A percentile compares a stretch with the other conserved stretches of the same genome.
These are phyloP conservation scores for Leccinum truebloodii DNA, from an alignment of 768 basidiomycete species.

Conservation along the genomic window DNA sequence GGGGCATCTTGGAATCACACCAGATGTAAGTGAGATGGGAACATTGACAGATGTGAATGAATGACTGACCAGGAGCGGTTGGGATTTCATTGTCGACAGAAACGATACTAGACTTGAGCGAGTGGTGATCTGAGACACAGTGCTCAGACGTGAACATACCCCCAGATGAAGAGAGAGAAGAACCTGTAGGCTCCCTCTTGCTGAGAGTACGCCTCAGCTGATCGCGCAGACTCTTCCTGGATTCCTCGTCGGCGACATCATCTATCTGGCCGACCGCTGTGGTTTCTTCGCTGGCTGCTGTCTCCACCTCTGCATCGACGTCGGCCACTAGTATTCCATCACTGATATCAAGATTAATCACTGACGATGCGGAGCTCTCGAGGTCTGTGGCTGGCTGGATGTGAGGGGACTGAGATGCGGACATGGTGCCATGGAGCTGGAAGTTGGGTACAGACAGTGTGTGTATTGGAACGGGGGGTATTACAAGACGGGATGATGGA, in stretches of 20 bases:
- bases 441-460: constrained; percentile 58
- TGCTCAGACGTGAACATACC: constrained; percentile 8
- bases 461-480: constrained; percentile 52
- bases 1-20: constrained; percentile 10
- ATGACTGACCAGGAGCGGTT: constrained; percentile 19
- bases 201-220: constrained; percentile 69
- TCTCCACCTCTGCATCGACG: constrained; percentile 61
- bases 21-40: constrained; percentile 2
- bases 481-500: constrained; percentile 55
- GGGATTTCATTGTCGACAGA: constrained; percentile 39
- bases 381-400: constrained; percentile 39
- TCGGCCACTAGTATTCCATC: constrained; percentile 76
- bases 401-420: constrained; percentile 28
- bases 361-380: constrained; percentile 71
- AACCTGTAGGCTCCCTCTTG: constrained; percentile 52
- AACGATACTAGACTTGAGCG: constrained; percentile 13
- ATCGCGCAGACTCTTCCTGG: constrained; percentile 66
- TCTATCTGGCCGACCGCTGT: constrained; percentile 48
- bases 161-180: not conserved
- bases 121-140: constrained; percentile 12
- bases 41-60: constrained; percentile 5
- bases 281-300: constrained; percentile 53
- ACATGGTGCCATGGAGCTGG: constrained; percentile 46
- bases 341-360: constrained; percentile 62
- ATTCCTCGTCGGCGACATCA: constrained; percentile 51